Evolutionary conservation across 768 basidiomycete species (phyloP).

Genomic region (Kwoniella sp.): DNA sequence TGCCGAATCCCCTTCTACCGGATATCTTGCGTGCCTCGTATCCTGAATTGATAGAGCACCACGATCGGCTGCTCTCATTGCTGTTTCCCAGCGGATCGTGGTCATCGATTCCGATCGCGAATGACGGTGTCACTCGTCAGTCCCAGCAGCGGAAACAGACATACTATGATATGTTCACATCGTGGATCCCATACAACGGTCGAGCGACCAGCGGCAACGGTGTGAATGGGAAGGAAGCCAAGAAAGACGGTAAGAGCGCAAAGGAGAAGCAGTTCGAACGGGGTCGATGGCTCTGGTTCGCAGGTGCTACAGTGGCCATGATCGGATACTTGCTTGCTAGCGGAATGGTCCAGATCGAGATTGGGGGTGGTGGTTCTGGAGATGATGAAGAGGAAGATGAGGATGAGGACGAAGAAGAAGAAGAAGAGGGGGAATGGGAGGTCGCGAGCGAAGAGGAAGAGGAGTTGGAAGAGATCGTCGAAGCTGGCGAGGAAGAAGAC

Average conservation of each 20-base stretch:
- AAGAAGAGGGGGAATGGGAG: not conserved
- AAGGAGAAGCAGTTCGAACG: constrained; percentile 42
- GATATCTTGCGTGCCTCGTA: constrained; percentile 28
- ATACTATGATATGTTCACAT: constrained; percentile 7
- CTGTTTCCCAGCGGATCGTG: constrained; percentile 28
- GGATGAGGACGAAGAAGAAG: constrained; percentile 13
- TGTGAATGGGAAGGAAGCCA: constrained; percentile 2
- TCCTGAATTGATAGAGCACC: constrained; percentile 34
- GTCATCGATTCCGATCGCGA: constrained; percentile 4
- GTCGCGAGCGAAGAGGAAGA: not conserved
- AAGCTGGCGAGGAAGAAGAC: not conserved
- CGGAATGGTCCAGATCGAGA: constrained; percentile 41
- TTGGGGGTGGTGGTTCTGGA: constrained; percentile 14
- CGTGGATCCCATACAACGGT: constrained; percentile 1
- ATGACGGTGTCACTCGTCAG: constrained; percentile 1
- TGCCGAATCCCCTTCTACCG: constrained; percentile 39
- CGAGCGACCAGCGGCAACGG: not conserved
- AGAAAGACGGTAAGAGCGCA: constrained; percentile 23
- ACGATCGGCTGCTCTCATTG: constrained; percentile 26
- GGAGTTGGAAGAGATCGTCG: not conserved
- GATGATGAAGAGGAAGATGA: constrained; percentile 27
- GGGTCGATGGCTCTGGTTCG: constrained; percentile 49
- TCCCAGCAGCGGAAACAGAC: not conserved
- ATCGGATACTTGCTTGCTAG: constrained; percentile 46
- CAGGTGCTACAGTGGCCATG: constrained; percentile 39